Percentiles rank a stretch among this genome's conserved stretches.
Conservation (phyloP, 2,329 filamentous ascomycete genomes). For the Neurospora crassa region DNA sequence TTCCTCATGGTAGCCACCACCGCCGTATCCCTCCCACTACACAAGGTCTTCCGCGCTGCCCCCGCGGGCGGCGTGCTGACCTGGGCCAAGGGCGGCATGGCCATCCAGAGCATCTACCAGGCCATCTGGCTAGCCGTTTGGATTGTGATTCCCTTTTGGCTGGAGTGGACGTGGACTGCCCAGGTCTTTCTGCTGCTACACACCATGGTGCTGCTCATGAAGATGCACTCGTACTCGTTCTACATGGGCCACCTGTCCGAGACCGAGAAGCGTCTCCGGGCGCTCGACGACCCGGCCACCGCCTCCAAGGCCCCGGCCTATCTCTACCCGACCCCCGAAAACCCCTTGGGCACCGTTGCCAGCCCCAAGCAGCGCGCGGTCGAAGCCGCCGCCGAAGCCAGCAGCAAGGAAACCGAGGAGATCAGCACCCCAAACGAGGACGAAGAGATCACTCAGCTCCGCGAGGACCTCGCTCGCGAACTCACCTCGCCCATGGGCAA, state of each 20-base stretch:
- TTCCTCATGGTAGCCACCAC: constrained; percentile 75
- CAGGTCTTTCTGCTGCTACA: constrained; percentile 93
- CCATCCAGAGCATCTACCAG: constrained; percentile 76
- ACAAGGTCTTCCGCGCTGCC: constrained; percentile 52
- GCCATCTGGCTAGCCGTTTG: constrained; percentile 69
- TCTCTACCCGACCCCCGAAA: constrained; percentile 59
- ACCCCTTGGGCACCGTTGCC: constrained; percentile 34
- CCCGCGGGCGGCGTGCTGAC: constrained; percentile 43
- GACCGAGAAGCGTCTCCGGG: constrained; percentile 69
- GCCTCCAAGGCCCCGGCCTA: constrained; percentile 62
- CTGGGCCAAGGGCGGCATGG: constrained; percentile 72
- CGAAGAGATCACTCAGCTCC: constrained; percentile 56
- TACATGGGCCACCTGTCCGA: constrained; percentile 94
- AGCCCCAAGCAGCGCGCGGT: constrained; percentile 15
- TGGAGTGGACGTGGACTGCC: constrained; percentile 93
- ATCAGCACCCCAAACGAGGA: constrained; percentile 30
- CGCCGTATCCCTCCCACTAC: constrained; percentile 61
- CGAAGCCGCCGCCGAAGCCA: constrained; percentile 13
- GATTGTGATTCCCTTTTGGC: constrained; percentile 74
- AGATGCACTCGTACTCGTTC: constrained; percentile 97
- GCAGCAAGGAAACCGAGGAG: constrained; percentile 15
- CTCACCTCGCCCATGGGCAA: constrained; percentile 84
- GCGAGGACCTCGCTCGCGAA: constrained; percentile 82
- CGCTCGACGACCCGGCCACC: constrained; percentile 68
- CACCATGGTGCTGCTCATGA: constrained; percentile 89